Conservation (phyloP, 2,329 filamentous ascomycete genomes). For the Ophiosphaerella korrae region DNA sequence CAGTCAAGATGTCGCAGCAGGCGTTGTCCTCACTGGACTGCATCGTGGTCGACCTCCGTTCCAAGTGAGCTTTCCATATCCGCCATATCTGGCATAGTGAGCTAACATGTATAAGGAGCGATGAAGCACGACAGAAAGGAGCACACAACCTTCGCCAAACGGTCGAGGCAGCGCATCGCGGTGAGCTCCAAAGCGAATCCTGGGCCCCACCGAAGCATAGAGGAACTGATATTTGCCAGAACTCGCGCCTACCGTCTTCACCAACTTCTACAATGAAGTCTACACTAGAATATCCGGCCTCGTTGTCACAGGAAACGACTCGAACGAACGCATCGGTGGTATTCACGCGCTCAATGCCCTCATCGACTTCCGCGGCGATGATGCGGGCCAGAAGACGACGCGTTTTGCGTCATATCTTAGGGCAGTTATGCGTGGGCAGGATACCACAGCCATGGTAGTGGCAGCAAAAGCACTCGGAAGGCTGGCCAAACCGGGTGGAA, state of each 20-base stretch:
- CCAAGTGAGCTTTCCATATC: constrained; percentile 50
- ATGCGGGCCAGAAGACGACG: constrained; percentile 90
- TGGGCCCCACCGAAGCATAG: constrained; percentile 15
- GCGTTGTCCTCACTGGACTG: constrained; percentile 53
- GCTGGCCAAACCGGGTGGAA: constrained; percentile 88
- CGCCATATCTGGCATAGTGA: neutral
- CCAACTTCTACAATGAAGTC: constrained; percentile 69
- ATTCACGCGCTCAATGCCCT: constrained; percentile 90
- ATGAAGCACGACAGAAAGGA: constrained; percentile 52
- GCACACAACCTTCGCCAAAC: constrained; percentile 51
- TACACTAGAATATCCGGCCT: constrained; percentile 71
- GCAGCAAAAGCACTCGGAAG: constrained; percentile 89
- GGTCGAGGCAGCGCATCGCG: constrained; percentile 53
- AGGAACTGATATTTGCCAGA: constrained; percentile 58
- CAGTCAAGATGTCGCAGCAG: constrained; percentile 45
- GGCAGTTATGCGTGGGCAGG: constrained; percentile 85
- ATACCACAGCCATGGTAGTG: constrained; percentile 86
- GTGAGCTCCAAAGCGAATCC: constrained; percentile 35
- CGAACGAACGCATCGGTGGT: constrained; percentile 86
- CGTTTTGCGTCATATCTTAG: constrained; percentile 91
- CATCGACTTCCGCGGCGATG: constrained; percentile 95
- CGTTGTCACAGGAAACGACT: constrained; percentile 84
- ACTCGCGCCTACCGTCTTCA: constrained; percentile 79
- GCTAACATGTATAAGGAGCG: constrained; percentile 46
- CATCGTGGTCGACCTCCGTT: constrained; percentile 63